Evolutionary conservation across 176 grass and related monocot species (phyloP).

Genomic region (Raddia guianensis): DNA sequence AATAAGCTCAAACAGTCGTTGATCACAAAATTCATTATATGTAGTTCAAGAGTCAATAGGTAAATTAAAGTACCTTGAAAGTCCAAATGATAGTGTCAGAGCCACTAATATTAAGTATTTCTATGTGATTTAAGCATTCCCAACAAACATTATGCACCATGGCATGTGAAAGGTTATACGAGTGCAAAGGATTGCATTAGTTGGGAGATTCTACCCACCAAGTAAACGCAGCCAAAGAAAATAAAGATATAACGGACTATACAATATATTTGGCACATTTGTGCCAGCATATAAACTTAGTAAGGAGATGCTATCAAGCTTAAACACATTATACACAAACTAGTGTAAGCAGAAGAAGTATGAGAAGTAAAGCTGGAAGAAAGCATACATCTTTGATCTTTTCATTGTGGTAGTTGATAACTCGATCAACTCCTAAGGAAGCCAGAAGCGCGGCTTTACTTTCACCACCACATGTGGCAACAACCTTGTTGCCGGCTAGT

Average conservation of each 20-base stretch:
- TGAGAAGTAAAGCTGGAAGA: constrained; percentile 27
- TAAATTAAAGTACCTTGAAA: constrained; percentile 11
- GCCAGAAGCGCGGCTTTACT: constrained; percentile 80
- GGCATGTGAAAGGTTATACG: constrained; percentile 3
- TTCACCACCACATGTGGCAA: constrained; percentile 96
- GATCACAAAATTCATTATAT: constrained; percentile 13
- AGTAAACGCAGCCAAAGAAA: not conserved
- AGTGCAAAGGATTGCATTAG: not conserved
- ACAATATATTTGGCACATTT: constrained; percentile 15
- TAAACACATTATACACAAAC: not conserved
- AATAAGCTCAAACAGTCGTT: constrained; percentile 14
- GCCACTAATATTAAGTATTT: not conserved
- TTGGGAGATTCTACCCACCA: not conserved
- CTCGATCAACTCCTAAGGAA: constrained; percentile 90
- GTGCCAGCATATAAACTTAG: constrained; percentile 11
- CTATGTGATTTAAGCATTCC: constrained; percentile 24
- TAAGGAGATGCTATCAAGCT: constrained; percentile 19
- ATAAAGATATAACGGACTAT: constrained; percentile 15
- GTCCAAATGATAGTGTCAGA: constrained; percentile 7
- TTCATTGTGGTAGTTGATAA: constrained; percentile 94
- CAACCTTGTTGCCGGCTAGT: constrained; percentile 96
- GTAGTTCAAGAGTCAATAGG: not conserved
- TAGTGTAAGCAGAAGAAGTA: constrained; percentile 2
- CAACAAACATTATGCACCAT: constrained; percentile 25
- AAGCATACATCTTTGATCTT: constrained; percentile 77